These are phyloP conservation scores for Dothidotthia symphoricarpi DNA, from an alignment of 2,329 filamentous ascomycete species.

Conservation along the genomic window DNA sequence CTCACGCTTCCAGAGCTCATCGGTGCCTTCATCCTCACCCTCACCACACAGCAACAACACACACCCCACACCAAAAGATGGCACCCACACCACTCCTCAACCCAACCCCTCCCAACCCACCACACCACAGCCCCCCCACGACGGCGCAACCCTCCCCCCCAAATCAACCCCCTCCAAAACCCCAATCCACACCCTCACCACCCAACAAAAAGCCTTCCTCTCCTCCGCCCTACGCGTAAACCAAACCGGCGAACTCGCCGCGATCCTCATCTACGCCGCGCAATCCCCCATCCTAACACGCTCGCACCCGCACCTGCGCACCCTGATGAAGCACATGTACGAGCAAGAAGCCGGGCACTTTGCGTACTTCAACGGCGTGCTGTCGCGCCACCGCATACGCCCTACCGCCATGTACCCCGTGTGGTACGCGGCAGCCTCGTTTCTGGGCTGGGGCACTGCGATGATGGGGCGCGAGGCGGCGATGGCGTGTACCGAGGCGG, in stretches of 20 bases:
- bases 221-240: conserved; percentile 74
- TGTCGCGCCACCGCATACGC: conserved; percentile 83
- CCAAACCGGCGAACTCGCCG: conserved; percentile 95
- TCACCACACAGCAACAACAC: conserved; percentile 3
- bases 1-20: conserved; percentile 7
- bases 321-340: conserved; percentile 97
- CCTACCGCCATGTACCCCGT: conserved; percentile 90
- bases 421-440: conserved; percentile 77
- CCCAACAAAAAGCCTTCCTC: conserved; percentile 38
- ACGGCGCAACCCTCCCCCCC: conserved; percentile 7
- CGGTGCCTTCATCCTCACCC: not conserved
- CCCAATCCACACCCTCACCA: conserved; percentile 28
- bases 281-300: conserved; percentile 80
- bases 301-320: conserved; percentile 80
- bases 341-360: conserved; percentile 92
- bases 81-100: not conserved
- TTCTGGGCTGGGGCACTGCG: conserved; percentile 85
- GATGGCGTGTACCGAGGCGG: conserved; percentile 98
- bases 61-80: conserved; percentile 10
- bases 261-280: conserved; percentile 86
- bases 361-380: conserved; percentile 75
- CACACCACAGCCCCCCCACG: conserved; percentile 4
- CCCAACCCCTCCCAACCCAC: not conserved
- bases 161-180: conserved; percentile 5
- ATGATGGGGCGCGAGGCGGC: conserved; percentile 88